Conservation (phyloP, 2,329 filamentous ascomycete species). For the Lachnellula hyalina region DNA sequence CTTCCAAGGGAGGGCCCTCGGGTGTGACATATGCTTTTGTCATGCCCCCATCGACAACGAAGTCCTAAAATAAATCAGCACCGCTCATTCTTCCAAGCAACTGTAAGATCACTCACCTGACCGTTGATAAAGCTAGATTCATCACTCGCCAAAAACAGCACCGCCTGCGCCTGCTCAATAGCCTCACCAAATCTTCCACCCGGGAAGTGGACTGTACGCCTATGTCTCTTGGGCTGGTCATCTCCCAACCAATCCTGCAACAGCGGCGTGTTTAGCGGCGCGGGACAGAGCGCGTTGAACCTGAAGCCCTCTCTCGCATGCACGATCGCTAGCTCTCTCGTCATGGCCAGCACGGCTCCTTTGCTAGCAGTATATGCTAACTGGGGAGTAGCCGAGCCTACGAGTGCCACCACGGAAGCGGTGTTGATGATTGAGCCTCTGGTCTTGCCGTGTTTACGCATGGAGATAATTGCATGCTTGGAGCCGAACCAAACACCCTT, state of each 20-base stretch:
- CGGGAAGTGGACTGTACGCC: conserved; percentile 72
- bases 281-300: conserved; percentile 71
- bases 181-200: conserved; percentile 71
- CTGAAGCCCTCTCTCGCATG: conserved; percentile 69
- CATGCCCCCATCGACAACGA: conserved; percentile 95
- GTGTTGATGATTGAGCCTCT: conserved; percentile 69
- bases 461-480: conserved; percentile 65
- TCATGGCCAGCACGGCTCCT: conserved; percentile 69
- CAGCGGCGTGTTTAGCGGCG: conserved; percentile 69
- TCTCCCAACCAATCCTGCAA: conserved; percentile 74
- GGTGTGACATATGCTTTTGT: conserved; percentile 80
- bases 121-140: conserved; percentile 72
- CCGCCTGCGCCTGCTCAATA: conserved; percentile 70
- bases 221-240: conserved; percentile 61
- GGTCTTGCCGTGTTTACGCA: conserved; percentile 62
- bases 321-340: conserved; percentile 67
- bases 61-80: conserved; percentile 52
- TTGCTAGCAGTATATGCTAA: conserved; percentile 73
- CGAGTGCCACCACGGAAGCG: conserved; percentile 66
- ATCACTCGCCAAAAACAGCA: conserved; percentile 68
- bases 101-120: conserved; percentile 38
- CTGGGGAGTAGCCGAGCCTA: conserved; percentile 67
- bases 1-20: conserved; percentile 50
- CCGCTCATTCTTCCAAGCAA: not conserved
- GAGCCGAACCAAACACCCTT: conserved; percentile 75